Evolutionary conservation across 2,329 filamentous ascomycete species (phyloP).

Genomic region (Paraphaeosphaeria sporulosa): DNA sequence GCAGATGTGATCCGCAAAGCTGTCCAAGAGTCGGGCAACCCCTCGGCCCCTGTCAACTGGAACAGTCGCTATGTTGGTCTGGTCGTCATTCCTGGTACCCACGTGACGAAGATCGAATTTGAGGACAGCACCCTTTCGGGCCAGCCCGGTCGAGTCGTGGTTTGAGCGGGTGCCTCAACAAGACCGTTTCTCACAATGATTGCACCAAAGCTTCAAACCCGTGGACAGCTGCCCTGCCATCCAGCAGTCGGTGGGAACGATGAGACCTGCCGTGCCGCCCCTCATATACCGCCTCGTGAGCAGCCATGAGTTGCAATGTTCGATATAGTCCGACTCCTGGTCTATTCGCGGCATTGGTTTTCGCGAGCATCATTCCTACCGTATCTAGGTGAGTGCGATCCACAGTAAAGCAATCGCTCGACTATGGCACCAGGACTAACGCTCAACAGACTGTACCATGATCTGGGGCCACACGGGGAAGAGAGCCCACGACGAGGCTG

Average conservation of each 20-base stretch:
- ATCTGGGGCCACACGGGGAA: too few species aligned
- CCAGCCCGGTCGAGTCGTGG: constrained; percentile 31
- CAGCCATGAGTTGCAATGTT: background rate
- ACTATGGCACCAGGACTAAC: background rate
- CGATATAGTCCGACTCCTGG: background rate
- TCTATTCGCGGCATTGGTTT: background rate
- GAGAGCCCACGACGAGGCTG: background rate
- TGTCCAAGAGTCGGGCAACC: constrained; percentile 44
- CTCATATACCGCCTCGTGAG: background rate
- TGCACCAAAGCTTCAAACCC: background rate
- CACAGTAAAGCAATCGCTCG: background rate
- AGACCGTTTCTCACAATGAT: background rate
- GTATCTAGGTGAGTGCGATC: background rate
- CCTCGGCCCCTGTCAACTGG: constrained; percentile 70
- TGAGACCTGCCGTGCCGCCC: background rate
- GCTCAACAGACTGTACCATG: too few species aligned
- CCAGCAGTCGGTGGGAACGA: too few species aligned
- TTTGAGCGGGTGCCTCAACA: constrained; percentile 22
- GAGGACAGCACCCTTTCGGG: constrained; percentile 64
- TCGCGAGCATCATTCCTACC: background rate
- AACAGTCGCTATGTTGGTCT: constrained; percentile 86
- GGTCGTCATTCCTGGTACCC: constrained; percentile 85
- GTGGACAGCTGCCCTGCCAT: too few species aligned
- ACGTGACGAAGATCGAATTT: constrained; percentile 87
- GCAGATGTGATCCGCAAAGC: constrained; percentile 52